Evolutionary conservation across 495 filamentous ascomycete species (phyloP).

Genomic region (Aspergillus sclerotioniger): DNA sequence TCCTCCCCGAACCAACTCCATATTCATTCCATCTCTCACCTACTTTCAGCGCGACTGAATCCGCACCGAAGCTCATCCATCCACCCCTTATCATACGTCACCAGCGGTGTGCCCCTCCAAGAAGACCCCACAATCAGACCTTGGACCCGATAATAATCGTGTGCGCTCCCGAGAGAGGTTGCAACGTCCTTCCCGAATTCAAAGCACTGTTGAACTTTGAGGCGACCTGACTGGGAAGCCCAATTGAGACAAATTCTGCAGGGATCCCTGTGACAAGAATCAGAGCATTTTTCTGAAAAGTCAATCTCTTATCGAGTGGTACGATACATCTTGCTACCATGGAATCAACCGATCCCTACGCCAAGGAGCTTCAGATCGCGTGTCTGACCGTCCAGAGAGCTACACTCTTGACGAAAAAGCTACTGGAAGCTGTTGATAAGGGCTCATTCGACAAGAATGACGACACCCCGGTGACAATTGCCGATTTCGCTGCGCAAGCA

Average conservation of each 20-base stretch:
- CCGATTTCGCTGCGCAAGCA: conserved; percentile 66
- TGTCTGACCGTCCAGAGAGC: conserved; percentile 54
- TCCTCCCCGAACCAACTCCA: neutral
- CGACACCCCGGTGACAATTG: conserved; percentile 61
- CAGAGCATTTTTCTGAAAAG: neutral
- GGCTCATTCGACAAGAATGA: conserved; percentile 57
- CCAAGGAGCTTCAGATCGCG: conserved; percentile 49
- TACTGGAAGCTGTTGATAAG: conserved; percentile 47
- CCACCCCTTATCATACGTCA: neutral
- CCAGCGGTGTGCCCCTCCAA: neutral
- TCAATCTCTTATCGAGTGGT: neutral
- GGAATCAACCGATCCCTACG: conserved; percentile 30
- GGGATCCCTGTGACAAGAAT: neutral
- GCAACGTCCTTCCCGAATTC: neutral
- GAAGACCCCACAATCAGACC: conserved; percentile 1
- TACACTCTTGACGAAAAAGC: conserved; percentile 49
- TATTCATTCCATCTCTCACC: neutral
- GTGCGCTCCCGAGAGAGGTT: neutral
- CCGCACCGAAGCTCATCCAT: neutral
- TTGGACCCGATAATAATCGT: neutral
- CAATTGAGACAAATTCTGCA: neutral
- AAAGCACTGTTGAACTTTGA: neutral
- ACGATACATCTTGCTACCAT: conserved; percentile 11
- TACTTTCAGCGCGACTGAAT: neutral
- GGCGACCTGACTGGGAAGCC: neutral